A percentile compares a stretch with the other conserved stretches of the same genome.
phyloP scores from a whole-genome alignment of 1,284 basidiomycete species.

The Heterobasidion parviporum region DNA sequence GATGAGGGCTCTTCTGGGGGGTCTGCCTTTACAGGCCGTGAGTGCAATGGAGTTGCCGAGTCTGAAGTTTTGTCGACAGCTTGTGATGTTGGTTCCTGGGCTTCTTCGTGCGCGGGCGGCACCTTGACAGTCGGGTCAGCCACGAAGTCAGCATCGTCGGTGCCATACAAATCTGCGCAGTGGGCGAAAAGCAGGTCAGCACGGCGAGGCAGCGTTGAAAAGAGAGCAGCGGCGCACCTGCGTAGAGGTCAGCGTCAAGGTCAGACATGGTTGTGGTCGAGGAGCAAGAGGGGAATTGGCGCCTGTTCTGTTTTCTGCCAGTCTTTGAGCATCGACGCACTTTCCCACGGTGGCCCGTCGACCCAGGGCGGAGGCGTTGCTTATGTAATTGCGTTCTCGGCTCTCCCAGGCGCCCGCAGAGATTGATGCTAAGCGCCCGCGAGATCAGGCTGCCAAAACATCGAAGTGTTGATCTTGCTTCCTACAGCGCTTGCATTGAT shows the following conservation, averaged over 20 bases:
- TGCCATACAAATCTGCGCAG: constrained; percentile 66
- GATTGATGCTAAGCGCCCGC: too few species aligned
- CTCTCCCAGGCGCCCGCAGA: not conserved
- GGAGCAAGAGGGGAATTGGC: constrained; percentile 9
- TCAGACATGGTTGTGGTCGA: constrained; percentile 45
- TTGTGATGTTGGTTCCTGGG: constrained; percentile 19
- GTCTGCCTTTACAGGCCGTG: constrained; percentile 12
- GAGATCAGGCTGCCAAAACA: too few species aligned
- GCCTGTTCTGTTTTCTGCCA: constrained; percentile 14
- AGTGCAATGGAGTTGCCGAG: not conserved
- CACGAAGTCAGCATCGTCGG: constrained; percentile 56
- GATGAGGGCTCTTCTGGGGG: not conserved
- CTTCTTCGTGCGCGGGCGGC: constrained; percentile 13
- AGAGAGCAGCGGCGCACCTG: constrained; percentile 38
- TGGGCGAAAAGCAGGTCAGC: constrained; percentile 8
- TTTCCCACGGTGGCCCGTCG: constrained; percentile 8
- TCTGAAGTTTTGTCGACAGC: not conserved
- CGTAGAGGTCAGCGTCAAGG: constrained; percentile 80
- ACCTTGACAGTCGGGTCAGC: constrained; percentile 33
- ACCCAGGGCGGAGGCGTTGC: not conserved
- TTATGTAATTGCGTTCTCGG: not conserved
- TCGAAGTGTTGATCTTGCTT: too few species aligned
- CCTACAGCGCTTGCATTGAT: too few species aligned
- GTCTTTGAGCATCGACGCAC: not conserved
- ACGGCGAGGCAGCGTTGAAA: not conserved